Evolutionary conservation across 2,329 filamentous ascomycete genomes (phyloP).

Genomic region (Thelonectria rubi): DNA sequence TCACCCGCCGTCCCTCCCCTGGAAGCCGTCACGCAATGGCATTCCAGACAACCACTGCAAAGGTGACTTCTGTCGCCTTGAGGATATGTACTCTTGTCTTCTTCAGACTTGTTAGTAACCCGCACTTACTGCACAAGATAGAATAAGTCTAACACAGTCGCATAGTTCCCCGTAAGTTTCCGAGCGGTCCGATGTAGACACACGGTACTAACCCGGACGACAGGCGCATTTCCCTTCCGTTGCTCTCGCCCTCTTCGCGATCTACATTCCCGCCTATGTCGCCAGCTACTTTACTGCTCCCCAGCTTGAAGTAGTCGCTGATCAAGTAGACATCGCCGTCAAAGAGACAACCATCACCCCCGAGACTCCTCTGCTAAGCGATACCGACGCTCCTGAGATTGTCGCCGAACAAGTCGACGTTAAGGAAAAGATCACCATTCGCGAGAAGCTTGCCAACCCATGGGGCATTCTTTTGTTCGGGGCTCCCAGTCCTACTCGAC

Average conservation of each 20-base stretch:
- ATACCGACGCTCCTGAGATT: conserved; percentile 49
- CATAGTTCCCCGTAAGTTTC: conserved; percentile 50
- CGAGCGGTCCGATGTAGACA: conserved; percentile 11
- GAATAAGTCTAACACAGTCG: conserved; percentile 24
- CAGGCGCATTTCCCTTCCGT: conserved; percentile 58
- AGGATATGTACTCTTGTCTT: conserved; percentile 50
- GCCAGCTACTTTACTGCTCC: conserved; percentile 65
- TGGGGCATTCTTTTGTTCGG: conserved; percentile 78
- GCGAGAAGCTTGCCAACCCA: conserved; percentile 64
- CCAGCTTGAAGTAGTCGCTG: conserved; percentile 66
- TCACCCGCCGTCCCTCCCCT: conserved; percentile 23
- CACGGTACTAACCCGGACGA: conserved; percentile 26
- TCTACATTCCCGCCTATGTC: conserved; percentile 73
- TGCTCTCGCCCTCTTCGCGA: conserved; percentile 68
- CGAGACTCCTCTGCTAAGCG: conserved; percentile 41
- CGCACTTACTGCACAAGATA: not conserved
- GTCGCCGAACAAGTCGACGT: conserved; percentile 65
- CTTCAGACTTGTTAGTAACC: conserved; percentile 48
- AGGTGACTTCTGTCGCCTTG: conserved; percentile 49
- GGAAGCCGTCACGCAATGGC: conserved; percentile 40
- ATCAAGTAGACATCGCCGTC: conserved; percentile 66
- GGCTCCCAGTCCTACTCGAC: conserved; percentile 75
- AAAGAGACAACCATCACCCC: conserved; percentile 54
- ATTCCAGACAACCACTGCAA: conserved; percentile 45
- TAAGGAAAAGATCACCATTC: conserved; percentile 68